Conservation (phyloP, 148 eudicot genomes). For the Cornus controversa region DNA sequence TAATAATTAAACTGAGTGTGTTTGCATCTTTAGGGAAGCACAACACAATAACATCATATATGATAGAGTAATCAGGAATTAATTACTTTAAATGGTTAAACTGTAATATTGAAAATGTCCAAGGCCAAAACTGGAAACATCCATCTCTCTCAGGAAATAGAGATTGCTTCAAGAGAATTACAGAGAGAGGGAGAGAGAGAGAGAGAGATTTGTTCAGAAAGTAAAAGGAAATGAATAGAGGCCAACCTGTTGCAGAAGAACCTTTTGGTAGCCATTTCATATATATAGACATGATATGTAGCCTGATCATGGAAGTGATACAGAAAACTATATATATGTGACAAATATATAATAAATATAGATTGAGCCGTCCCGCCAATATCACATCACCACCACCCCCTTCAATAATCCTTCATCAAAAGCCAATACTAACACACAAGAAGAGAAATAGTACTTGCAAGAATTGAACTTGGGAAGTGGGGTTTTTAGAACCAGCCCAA, state of each 20-base stretch:
- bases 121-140: not conserved
- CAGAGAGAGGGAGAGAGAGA: not conserved
- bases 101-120: not conserved
- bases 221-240: not conserved
- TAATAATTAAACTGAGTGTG: too few relatives aligned
- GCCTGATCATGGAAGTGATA: not conserved
- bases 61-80: not conserved
- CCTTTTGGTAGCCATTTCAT: not conserved
- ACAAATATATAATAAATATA: not conserved
- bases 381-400: conserved; percentile 24
- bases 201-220: not conserved
- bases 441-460: not conserved
- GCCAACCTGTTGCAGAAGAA: not conserved
- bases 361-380: conserved; percentile 51
- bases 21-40: too few relatives aligned
- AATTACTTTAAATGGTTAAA: not conserved
- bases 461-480: not conserved
- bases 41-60: too few relatives aligned
- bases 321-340: not conserved
- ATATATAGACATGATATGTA: not conserved
- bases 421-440: not conserved
- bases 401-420: not conserved
- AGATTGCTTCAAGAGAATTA: not conserved
- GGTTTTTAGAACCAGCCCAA: conserved; percentile 4
- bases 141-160: too few relatives aligned